A percentile compares a stretch with the other conserved stretches of the same genome.
These are phyloP conservation scores for Scutellaria barbata DNA, from an alignment of 257 asterid species.

Conservation along the genomic window DNA sequence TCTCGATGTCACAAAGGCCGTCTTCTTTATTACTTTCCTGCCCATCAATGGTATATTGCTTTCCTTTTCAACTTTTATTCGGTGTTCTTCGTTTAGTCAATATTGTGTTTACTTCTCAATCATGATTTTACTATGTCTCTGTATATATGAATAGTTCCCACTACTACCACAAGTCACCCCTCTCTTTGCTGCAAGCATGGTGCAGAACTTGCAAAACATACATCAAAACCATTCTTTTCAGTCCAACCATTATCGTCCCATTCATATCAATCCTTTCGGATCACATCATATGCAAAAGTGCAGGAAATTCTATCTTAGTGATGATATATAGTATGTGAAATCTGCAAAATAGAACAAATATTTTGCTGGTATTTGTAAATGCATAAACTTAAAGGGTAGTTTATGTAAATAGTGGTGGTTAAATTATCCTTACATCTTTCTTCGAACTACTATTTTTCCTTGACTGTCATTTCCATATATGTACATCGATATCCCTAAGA, in stretches of 20 bases:
- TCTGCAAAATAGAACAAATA: neutral
- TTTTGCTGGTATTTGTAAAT: neutral
- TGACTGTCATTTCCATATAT: neutral
- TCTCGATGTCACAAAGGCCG: conserved; percentile 98
- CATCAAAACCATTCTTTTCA: too few species aligned
- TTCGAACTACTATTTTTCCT: neutral
- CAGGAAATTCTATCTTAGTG: neutral
- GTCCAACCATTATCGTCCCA: too few species aligned
- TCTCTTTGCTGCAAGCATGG: conserved; percentile 3
- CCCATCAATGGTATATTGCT: conserved; percentile 54
- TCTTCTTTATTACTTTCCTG: conserved; percentile 79
- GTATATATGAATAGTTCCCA: neutral
- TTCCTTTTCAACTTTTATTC: conserved; percentile 20
- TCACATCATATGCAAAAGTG: too few species aligned
- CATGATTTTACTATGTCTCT: conserved; percentile 4
- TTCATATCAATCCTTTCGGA: too few species aligned
- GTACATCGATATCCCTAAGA: neutral
- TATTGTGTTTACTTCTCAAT: neutral
- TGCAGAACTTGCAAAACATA: too few species aligned
- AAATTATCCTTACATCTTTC: neutral
- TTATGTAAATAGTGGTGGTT: neutral
- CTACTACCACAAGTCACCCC: neutral
- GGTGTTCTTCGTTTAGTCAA: neutral
- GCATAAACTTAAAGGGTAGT: neutral
- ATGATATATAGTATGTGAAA: neutral